Conservation (phyloP, 805 yeast species). For the Lachancea sp. region DNA sequence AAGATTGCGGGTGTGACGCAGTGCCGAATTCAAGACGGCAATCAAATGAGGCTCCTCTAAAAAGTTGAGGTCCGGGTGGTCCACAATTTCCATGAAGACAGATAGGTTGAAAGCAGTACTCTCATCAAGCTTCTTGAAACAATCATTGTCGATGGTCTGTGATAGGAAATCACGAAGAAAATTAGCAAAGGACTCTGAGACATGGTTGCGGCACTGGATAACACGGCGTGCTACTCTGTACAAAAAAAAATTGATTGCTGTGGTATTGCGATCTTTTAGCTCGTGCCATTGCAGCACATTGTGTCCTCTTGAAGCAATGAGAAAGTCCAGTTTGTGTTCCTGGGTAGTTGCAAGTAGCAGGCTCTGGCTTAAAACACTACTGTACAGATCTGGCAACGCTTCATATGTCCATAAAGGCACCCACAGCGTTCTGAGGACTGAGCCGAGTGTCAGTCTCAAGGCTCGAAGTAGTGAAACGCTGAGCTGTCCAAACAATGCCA, state of each 20-base stretch:
- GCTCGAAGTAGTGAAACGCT: slow-evolving; percentile 9
- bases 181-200: slow-evolving; percentile 9
- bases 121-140: slow-evolving; percentile 2
- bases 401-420: slow-evolving; percentile 18
- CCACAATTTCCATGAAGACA: slow-evolving; percentile 30
- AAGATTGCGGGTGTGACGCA: slow-evolving; percentile 11
- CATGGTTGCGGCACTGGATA: slow-evolving; percentile 9
- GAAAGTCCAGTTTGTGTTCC: slow-evolving; percentile 19
- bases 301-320: slow-evolving; percentile 14
- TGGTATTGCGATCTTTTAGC: slow-evolving; percentile 1
- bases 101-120: slow-evolving; percentile 16
- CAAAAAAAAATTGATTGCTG: slow-evolving; percentile 10
- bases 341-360: slow-evolving; percentile 5
- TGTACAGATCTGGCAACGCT: background rate
- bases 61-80: slow-evolving; percentile 29
- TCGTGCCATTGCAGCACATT: slow-evolving; percentile 3
- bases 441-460: slow-evolving; percentile 11
- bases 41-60: slow-evolving; percentile 21
- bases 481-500: slow-evolving; percentile 16
- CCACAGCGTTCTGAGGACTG: slow-evolving; percentile 16
- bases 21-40: slow-evolving; percentile 16
- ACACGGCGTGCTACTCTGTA: slow-evolving; percentile 16
- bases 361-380: slow-evolving; percentile 1
- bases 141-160: slow-evolving; percentile 2
- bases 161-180: slow-evolving; percentile 1